A percentile compares a stretch with the other conserved stretches of the same genome.
phyloP scores from a whole-genome alignment of 75 land plant genomes.

The Ceratopteris richardii region DNA sequence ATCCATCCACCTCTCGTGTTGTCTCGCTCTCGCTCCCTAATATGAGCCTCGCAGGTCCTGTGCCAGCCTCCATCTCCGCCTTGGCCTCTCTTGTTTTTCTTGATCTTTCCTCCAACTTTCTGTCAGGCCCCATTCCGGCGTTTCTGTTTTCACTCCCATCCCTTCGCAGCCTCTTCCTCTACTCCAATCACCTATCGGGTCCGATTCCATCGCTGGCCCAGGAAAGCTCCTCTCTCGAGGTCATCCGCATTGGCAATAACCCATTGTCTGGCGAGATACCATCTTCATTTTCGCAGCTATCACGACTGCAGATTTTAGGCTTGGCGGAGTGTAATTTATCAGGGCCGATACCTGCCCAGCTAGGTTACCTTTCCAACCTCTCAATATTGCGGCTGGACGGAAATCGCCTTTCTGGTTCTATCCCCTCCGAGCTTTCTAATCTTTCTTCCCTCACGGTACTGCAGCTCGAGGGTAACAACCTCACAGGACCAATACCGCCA shows the following conservation, averaged over 20 bases:
- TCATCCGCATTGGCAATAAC: conserved; percentile 47
- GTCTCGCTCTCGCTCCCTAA: background rate
- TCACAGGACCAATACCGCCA: conserved; percentile 26
- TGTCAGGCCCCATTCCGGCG: conserved; percentile 11
- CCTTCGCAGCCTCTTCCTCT: conserved; percentile 38
- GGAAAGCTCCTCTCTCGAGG: conserved; percentile 22
- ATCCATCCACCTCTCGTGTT: background rate
- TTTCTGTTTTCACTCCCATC: conserved; percentile 41
- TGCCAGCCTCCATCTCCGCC: conserved; percentile 6
- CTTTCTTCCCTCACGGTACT: conserved; percentile 47
- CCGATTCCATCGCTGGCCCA: conserved; percentile 38
- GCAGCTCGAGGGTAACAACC: conserved; percentile 59
- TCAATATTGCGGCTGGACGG: conserved; percentile 49
- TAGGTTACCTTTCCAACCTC: conserved; percentile 35
- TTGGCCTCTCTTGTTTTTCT: background rate
- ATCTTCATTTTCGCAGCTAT: conserved; percentile 13
- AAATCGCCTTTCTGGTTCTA: conserved; percentile 43
- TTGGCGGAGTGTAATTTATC: conserved; percentile 42
- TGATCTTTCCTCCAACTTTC: conserved; percentile 12
- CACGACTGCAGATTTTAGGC: conserved; percentile 38
- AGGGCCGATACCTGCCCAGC: conserved; percentile 44
- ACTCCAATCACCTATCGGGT: conserved; percentile 42
- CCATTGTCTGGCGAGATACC: conserved; percentile 49
- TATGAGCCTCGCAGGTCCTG: background rate
- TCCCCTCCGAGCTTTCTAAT: conserved; percentile 40